phyloP scores from a whole-genome alignment of 305 asterid species.

The Withania somnifera region DNA sequence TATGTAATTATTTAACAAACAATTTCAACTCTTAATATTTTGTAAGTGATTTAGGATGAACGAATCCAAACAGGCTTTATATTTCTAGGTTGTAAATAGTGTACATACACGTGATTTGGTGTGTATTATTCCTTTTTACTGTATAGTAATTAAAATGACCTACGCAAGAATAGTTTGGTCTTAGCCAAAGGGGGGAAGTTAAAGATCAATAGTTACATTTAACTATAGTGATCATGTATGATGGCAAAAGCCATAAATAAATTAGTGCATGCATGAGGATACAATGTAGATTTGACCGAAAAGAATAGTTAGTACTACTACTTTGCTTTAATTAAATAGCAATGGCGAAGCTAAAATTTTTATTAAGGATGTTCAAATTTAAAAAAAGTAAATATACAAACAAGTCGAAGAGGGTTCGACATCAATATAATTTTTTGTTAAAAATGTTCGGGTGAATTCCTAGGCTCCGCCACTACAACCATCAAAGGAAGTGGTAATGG shows the following conservation, averaged over 20 bases:
- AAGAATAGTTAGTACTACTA: conserved; percentile 10
- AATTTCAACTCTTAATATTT: neutral
- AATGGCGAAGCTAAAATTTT: no score
- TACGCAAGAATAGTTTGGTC: neutral
- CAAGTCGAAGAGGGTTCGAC: no score
- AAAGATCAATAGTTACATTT: neutral
- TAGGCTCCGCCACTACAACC: no score
- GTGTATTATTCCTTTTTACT: neutral
- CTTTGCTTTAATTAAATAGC: neutral
- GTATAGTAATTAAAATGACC: neutral
- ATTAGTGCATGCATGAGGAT: conserved; percentile 3
- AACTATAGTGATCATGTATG: neutral
- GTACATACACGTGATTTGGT: neutral
- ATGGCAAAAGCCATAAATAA: neutral
- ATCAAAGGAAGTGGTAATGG: no score
- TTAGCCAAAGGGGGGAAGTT: neutral
- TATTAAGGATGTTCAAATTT: no score
- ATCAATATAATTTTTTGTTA: no score
- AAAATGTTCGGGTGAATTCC: no score
- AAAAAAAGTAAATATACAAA: no score
- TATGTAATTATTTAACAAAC: no score
- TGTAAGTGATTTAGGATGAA: neutral
- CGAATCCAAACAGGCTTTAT: neutral
- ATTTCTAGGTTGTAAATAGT: neutral
- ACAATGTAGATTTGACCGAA: conserved; percentile 8